Base-by-base conservation (phyloP, 1,284 basidiomycete species). In the Earliella scabrosa region DNA sequence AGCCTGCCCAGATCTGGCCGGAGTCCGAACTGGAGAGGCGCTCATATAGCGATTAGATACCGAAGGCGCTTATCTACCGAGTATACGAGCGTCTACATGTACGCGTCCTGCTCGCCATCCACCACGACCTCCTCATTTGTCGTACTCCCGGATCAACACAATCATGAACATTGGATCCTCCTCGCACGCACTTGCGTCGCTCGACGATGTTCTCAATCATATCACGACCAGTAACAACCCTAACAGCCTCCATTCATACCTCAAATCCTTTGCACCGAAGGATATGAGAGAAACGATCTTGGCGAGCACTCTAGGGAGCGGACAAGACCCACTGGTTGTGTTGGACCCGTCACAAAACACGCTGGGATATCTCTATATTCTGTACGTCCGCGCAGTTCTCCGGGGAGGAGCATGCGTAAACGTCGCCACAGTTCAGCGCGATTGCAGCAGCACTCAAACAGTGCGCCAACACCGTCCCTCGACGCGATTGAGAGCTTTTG, bases 281-380 rank as follows among this genome's bases (percentile, higher is more conserved):
- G 66, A 68, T 9, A 43, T 49, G 10, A 41, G 63, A 31, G 65
- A 68, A 11, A 52, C 52, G 10, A 58, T 61, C 34, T 54, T 68
- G 4, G 76, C 80, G 2, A 77, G 79, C 55, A 60, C 76, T 13
- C 64, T 86, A 10, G 69, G 78, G 0, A 75, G 76, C 48, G 84
- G 82, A 11, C 80, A 81, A 45, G 88, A 91, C 66, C 88, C 89
- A 5, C 67, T 91, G 50, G 59, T 70, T 2, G 66, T 86, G 16
- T 71, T 92, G 40, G 78, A 88, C 60, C 69, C 82, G 21, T 71
- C 74, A 31, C 67, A 66, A 35, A 81, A 89, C 67, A 87, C 88
- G 1, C 67, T 91, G 5, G 88, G 85, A 0, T 79, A 82, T 39
- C 70, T 92, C 31, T 87, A 85, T 63, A 86, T 92, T 38, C 68